Conservation (phyloP, 2,329 filamentous ascomycete species). For the Penicillium sp. region DNA sequence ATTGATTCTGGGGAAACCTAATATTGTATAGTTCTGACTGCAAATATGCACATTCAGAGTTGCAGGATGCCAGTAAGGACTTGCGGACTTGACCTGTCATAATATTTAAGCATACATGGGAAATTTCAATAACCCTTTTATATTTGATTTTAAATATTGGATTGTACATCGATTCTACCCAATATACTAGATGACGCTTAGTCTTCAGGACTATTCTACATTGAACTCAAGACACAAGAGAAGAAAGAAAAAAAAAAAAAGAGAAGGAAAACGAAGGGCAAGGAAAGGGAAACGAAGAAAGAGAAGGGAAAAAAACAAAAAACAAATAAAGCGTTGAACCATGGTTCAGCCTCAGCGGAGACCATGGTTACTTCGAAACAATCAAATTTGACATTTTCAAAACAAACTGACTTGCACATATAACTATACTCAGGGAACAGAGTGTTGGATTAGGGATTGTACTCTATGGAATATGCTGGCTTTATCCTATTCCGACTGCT, state of each 20-base stretch:
- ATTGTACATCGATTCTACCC: too few relatives aligned
- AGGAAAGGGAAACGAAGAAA: too few relatives aligned
- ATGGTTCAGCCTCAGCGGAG: neutral
- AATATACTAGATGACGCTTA: too few relatives aligned
- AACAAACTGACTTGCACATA: too few relatives aligned
- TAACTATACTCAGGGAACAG: too few relatives aligned
- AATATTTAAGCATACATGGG: slow-evolving; percentile 1
- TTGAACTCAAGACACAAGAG: too few relatives aligned
- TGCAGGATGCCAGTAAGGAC: neutral
- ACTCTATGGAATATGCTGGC: too few relatives aligned
- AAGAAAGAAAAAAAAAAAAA: neutral
- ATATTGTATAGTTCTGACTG: neutral
- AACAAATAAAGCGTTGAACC: neutral
- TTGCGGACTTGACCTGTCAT: slow-evolving; percentile 10
- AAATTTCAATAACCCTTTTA: slow-evolving; percentile 1
- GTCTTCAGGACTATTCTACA: too few relatives aligned
- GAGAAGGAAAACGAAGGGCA: neutral
- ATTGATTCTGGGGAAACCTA: slow-evolving; percentile 6
- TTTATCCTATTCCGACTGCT: too few relatives aligned
- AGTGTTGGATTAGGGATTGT: too few relatives aligned
- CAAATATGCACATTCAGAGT: neutral
- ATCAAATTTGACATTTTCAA: neutral
- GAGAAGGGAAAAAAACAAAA: neutral
- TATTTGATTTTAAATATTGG: too few relatives aligned
- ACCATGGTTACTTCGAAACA: neutral